Percentiles rank a stretch among this genome's conserved stretches.
Evolutionary conservation across 2,329 filamentous ascomycete genomes (phyloP).

Genomic region (Penicillium nordicum): DNA sequence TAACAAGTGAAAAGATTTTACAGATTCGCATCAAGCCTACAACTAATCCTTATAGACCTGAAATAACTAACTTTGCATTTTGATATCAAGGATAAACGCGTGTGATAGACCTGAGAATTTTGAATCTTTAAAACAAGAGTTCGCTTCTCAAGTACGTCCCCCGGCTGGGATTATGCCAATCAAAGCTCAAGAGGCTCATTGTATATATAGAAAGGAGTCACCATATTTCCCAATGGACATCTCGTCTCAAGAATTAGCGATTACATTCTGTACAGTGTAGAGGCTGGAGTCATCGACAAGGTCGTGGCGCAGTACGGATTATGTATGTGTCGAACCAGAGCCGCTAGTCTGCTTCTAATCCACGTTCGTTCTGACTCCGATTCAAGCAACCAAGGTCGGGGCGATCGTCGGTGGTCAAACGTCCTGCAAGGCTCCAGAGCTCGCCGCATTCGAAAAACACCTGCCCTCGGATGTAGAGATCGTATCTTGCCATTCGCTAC

Average conservation of each 20-base stretch:
- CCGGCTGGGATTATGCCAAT: slow-evolving; percentile 35
- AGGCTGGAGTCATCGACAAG: slow-evolving; percentile 82
- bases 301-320: slow-evolving; percentile 88
- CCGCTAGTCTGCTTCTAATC: slow-evolving; percentile 1
- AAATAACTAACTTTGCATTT: slow-evolving; percentile 26
- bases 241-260: slow-evolving; percentile 94
- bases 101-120: slow-evolving; percentile 91
- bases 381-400: slow-evolving; percentile 81
- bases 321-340: slow-evolving; percentile 60
- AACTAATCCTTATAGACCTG: neutral
- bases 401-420: slow-evolving; percentile 97
- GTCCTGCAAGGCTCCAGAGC: slow-evolving; percentile 96
- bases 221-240: slow-evolving; percentile 91
- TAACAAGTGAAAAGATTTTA: slow-evolving; percentile 24
- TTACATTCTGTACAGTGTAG: slow-evolving; percentile 98
- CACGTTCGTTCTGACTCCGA: slow-evolving; percentile 24
- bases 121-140: slow-evolving; percentile 75
- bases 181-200: slow-evolving; percentile 32
- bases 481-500: slow-evolving; percentile 91
- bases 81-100: slow-evolving; percentile 72
- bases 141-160: slow-evolving; percentile 75
- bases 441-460: slow-evolving; percentile 85
- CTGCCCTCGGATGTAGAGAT: slow-evolving; percentile 88
- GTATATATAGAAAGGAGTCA: slow-evolving; percentile 71
- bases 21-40: slow-evolving; percentile 7